Base-by-base conservation (phyloP, 1,284 basidiomycete species). In the Puccinia horiana region DNA sequence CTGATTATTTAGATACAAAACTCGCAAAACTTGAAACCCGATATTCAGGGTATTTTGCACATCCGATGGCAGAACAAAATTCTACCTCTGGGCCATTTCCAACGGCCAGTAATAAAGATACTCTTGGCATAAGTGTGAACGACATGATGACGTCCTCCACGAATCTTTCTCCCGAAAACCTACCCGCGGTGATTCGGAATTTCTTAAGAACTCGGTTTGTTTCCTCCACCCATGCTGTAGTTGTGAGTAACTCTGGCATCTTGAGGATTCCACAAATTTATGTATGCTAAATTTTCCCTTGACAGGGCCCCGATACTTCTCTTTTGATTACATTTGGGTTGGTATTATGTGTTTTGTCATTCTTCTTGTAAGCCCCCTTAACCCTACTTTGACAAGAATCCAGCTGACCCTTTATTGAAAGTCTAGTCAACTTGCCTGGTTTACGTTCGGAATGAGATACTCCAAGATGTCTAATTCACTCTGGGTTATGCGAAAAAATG, bases 221-320 rank as follows among this genome's bases (percentile, higher is more conserved):
- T 0, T 65, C 63, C 35, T 65, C 63, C 32, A 65, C 37, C 63
- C 63, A 65, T 65, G 35, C 63, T n/a, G 63, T 32, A 40, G 63
- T 11, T 1, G 63, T 65, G 35, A 65, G 63, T 65, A 40, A 37
- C 37, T 40, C 32, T n/a, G 6, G 37, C 32, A 35, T 37, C 12
- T n/a, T 35, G 18, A 40, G 20, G 3, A 1, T 65, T 6, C 40
- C 9, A 35, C 29, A 61, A 14, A 12, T 61, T 8, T 29, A 26
- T 40, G 11, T 6, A 65, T 65, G 18, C 35, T 65, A 29, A 40
- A 65, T 35, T 61, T 35, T 11, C 29, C 14, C 26, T 18, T 63
- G 11, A 40, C 14, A 65, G 63, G 37, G 63, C 18, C 37, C 63
- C 37, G 63, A 40, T 20, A 65, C 63, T 23, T 23, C 37, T 42